A percentile compares a stretch with the other conserved stretches of the same genome.
phyloP scores from a whole-genome alignment of 352 stramenopile genomes.

The Phytophthora pseudosyringae region DNA sequence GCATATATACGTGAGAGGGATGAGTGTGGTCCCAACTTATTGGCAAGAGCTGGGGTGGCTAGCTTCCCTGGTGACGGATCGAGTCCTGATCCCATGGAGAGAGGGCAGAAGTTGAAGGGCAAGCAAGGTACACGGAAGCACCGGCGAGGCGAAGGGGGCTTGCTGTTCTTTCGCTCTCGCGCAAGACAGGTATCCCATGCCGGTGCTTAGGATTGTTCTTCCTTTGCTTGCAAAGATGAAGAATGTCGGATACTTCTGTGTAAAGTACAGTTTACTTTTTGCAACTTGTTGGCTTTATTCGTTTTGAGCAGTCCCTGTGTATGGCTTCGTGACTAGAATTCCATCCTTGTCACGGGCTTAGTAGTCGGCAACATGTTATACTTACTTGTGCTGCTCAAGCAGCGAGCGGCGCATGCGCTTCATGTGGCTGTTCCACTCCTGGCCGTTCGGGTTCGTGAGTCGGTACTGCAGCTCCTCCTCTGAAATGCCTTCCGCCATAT shows the following conservation, averaged over 20 bases:
- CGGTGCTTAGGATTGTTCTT: conserved; percentile 15
- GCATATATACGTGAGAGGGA: conserved; percentile 36
- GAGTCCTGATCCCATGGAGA: conserved; percentile 11
- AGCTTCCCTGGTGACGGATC: conserved; percentile 25
- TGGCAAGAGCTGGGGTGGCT: conserved; percentile 17
- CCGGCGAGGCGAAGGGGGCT: conserved; percentile 8
- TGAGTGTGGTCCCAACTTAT: conserved; percentile 15
- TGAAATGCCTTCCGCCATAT: conserved; percentile 91
- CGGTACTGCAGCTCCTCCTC: conserved; percentile 92
- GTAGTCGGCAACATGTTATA: conserved; percentile 11
- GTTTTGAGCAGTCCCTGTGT: background rate
- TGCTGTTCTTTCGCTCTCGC: conserved; percentile 19
- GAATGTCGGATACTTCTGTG: conserved; percentile 31
- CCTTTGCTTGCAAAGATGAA: conserved; percentile 20
- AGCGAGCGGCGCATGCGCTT: conserved; percentile 77
- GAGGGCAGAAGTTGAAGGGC: conserved; percentile 12
- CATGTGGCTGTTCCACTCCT: conserved; percentile 87
- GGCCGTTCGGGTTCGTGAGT: conserved; percentile 71
- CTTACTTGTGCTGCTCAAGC: conserved; percentile 61
- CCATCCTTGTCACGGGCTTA: conserved; percentile 4
- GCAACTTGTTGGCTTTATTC: conserved; percentile 24
- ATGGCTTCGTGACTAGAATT: background rate
- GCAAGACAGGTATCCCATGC: background rate
- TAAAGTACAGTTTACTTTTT: conserved; percentile 42
- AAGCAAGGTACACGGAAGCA: conserved; percentile 22